Percentiles rank a stretch among this genome's conserved stretches.
phyloP scores from a whole-genome alignment of 768 basidiomycete species.

The Amanita pallidorosea region DNA sequence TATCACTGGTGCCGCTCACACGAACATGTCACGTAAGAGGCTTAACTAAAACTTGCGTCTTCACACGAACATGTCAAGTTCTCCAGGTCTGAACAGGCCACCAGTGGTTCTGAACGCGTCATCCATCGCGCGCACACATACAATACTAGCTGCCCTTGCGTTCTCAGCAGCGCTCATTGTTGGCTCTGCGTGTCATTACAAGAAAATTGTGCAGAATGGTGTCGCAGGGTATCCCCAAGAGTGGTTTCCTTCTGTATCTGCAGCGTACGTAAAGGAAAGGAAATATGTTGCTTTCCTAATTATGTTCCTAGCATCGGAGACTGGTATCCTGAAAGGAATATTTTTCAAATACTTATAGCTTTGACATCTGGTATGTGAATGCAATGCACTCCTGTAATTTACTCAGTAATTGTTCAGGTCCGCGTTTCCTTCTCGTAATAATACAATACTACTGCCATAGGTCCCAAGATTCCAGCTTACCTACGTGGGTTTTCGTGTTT shows the following conservation, averaged over 20 bases:
- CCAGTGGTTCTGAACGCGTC: constrained; percentile 33
- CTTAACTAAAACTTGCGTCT: too few relatives aligned
- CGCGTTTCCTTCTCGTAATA: constrained; percentile 57
- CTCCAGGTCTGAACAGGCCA: neutral
- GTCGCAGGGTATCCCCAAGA: constrained; percentile 78
- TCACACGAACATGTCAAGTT: neutral
- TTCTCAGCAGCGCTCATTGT: constrained; percentile 55
- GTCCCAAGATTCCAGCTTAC: constrained; percentile 27
- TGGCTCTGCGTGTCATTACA: constrained; percentile 65
- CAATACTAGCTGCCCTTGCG: constrained; percentile 51
- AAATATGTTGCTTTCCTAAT: constrained; percentile 3
- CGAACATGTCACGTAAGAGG: neutral
- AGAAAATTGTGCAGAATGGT: constrained; percentile 77
- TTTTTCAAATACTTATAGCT: constrained; percentile 85
- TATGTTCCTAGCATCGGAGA: constrained; percentile 63
- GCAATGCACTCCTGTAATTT: neutral
- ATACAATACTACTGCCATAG: constrained; percentile 54
- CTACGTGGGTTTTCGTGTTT: constrained; percentile 42
- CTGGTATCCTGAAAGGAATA: constrained; percentile 77
- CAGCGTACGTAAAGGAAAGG: constrained; percentile 41
- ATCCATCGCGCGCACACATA: constrained; percentile 53
- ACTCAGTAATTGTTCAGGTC: constrained; percentile 30
- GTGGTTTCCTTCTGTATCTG: constrained; percentile 87
- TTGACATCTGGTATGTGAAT: constrained; percentile 52
- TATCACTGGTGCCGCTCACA: neutral